These are phyloP conservation scores for Exobasidium cylindrosporum DNA, from an alignment of 1,284 basidiomycete species.

Conservation along the genomic window DNA sequence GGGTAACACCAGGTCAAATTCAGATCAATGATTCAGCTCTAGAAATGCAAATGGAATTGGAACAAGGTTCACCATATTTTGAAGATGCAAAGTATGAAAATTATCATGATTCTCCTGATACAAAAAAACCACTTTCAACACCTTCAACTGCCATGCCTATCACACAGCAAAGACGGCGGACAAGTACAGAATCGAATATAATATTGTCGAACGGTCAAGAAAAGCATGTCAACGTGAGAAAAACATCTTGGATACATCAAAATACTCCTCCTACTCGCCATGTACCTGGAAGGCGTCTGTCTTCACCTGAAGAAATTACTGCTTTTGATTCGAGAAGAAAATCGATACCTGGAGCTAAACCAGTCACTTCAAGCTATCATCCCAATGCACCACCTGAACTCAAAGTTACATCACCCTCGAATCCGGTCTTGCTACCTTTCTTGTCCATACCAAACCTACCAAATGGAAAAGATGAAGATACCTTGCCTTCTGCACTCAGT, in stretches of 20 bases:
- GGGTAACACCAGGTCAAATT: not conserved
- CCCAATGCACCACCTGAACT: constrained; percentile 5
- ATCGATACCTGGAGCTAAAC: not conserved
- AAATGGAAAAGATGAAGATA: not conserved
- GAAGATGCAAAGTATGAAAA: too few relatives aligned
- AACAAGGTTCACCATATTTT: too few relatives aligned
- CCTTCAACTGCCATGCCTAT: too few relatives aligned
- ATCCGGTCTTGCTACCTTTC: not conserved
- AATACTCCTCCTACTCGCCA: not conserved
- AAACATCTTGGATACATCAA: not conserved
- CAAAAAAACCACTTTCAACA: too few relatives aligned
- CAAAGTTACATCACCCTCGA: not conserved
- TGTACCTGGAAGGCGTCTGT: not conserved
- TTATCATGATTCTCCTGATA: too few relatives aligned
- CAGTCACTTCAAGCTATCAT: constrained; percentile 2
- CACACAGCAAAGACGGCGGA: too few relatives aligned
- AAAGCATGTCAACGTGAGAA: too few relatives aligned
- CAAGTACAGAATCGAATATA: too few relatives aligned
- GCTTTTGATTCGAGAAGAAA: not conserved
- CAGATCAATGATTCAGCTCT: not conserved
- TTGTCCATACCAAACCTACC: not conserved
- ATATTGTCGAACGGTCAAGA: too few relatives aligned
- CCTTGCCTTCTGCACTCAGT: not conserved
- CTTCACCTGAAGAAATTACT: not conserved
- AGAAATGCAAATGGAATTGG: not conserved